Evolutionary conservation across 371 early-diverging fungal species (phyloP).

Genomic region (Parasitella parasitica): DNA sequence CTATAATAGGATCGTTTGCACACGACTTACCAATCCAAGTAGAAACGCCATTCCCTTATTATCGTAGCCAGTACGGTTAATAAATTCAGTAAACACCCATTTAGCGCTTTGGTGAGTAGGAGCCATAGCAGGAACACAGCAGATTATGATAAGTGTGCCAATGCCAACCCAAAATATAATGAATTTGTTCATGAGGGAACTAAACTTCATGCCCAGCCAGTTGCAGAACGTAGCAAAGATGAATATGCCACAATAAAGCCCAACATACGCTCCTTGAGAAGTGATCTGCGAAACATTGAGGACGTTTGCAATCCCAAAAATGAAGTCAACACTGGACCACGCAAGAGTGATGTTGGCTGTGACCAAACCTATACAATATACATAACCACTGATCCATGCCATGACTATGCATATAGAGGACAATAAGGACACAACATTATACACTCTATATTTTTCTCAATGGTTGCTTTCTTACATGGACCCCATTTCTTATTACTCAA

Average conservation of each 20-base stretch:
- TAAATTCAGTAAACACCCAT: conserved; percentile 45
- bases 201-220: conserved; percentile 33
- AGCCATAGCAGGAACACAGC: conserved; percentile 38
- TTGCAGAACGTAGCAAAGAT: conserved; percentile 20
- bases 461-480: conserved; percentile 28
- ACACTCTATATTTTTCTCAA: no score
- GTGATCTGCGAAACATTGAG: conserved; percentile 16
- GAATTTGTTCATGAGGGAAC: conserved; percentile 26
- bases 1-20: neutral
- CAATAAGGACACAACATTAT: no score
- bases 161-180: conserved; percentile 34
- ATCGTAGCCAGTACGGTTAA: conserved; percentile 35
- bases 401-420: no score
- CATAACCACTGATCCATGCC: conserved; percentile 42
- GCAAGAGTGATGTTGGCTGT: conserved; percentile 36
- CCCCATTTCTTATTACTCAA: conserved; percentile 38
- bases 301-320: conserved; percentile 25
- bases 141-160: conserved; percentile 37
- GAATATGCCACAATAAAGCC: conserved; percentile 30
- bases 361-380: conserved; percentile 29
- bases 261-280: conserved; percentile 36
- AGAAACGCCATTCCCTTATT: conserved; percentile 37
- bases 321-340: conserved; percentile 32
- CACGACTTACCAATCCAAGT: conserved; percentile 30
- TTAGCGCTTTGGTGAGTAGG: conserved; percentile 27